Base-by-base conservation (phyloP, 371 early-diverging fungal species). In the Lichtheimia ornata region DNA sequence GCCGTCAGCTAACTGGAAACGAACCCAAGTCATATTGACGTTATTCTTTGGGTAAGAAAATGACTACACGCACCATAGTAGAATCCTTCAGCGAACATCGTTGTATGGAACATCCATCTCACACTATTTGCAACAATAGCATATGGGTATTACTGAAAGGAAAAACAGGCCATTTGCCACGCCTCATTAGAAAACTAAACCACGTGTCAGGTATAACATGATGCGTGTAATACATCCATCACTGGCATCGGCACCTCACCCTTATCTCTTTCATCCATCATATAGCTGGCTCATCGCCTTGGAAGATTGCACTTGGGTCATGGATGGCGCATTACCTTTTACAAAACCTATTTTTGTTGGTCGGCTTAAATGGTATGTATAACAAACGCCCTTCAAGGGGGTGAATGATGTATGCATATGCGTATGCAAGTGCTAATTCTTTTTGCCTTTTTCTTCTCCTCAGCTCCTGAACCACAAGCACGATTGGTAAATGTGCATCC, bases 1-100 rank as follows among this genome's bases (percentile, higher is more conserved):
- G 53, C 98, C 98, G 9, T 96, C 97, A n/a, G 82, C 94, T 15
- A 88, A 88, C 53, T 89, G 90, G 82, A 91, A 94, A 66, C 88
- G 97, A 41, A 67, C 81, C 42, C 91, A 96, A 71, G 89, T 90
- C 13, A 51, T 95, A 20, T 63, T 90, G 3, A 77, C 89, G 4
- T 72, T 88, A 24, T 41, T 89, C 12, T 50, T 79, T 50, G 82
- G 86, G 94, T 88, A 84, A 49, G 40, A 50, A 25, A 28, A 35
- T 35, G 35, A 35, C 9, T 28, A 0, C 28, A 11, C 9, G 5
- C 35, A 35, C 2, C 9, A 2, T 35, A 6, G 35, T 0, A 28
- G 4, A 28, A 28, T 28, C 6, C 7, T 5, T 28, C 4, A 9
- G n/a, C 56, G 17, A 22, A 22, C 22, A 22, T 22, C 2, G 2